A percentile compares a stretch with the other conserved stretches of the same genome.
Conservation (phyloP, 306 rosid genomes). For the Glycine soja region DNA sequence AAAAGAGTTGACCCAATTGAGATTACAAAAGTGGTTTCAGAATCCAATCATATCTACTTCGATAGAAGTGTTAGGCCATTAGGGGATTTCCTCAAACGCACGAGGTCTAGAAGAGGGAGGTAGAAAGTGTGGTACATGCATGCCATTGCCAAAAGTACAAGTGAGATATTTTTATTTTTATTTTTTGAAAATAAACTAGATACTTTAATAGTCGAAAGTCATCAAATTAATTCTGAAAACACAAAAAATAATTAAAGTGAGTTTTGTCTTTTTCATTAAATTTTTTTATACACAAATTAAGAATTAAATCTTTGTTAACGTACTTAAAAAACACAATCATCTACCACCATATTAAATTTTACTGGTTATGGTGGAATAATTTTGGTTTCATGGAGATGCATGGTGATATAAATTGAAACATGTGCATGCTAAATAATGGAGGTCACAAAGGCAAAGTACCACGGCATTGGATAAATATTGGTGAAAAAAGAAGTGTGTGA, state of each 20-base stretch:
- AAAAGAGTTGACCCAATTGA: conserved; percentile 19
- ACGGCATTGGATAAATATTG: conserved; percentile 38
- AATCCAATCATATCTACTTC: conserved; percentile 23
- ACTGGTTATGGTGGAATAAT: no score
- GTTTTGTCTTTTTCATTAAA: no score
- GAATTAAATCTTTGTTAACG: no score
- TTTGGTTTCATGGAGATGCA: background rate
- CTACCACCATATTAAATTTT: no score
- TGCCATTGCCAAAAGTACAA: background rate
- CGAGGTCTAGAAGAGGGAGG: background rate
- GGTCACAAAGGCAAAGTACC: conserved; percentile 39
- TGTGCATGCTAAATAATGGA: conserved; percentile 39
- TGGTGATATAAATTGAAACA: background rate
- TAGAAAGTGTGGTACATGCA: conserved; percentile 17
- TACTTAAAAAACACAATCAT: no score
- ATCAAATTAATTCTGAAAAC: no score
- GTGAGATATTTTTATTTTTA: no score
- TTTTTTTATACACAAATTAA: no score
- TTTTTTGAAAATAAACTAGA: no score
- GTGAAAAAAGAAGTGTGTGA: conserved; percentile 38
- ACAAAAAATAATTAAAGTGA: no score
- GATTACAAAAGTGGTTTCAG: background rate
- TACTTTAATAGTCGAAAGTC: no score
- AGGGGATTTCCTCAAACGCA: conserved; percentile 10
- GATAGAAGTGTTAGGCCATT: background rate